Base-by-base conservation (phyloP, 2,329 filamentous ascomycete species). In the Westerdykella aurantiaca region DNA sequence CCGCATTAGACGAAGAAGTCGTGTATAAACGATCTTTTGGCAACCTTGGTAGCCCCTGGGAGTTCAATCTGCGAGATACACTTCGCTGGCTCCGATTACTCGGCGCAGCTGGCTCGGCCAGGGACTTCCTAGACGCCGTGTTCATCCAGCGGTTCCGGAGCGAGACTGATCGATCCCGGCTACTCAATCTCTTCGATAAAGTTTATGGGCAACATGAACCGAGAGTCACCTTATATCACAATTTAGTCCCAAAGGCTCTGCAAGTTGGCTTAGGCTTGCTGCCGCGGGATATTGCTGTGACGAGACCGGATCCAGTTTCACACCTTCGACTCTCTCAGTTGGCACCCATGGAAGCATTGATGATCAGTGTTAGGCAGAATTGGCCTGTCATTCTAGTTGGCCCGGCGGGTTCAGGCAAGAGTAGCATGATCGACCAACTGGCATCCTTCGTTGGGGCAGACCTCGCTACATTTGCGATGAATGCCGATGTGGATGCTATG, bases 401-500 rank as follows among this genome's bases (percentile, higher is more conserved):
- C 0, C 73, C 86, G 2, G 85, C 91, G 0, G 91, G 90, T 0
- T 85, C 82, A 51, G 93, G 93, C 22, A 98, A 98, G 68, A 91
- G 88, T 1, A 79, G 80, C 5, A 74, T 95, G 5, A 72, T 98
- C 12, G 78, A 84, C 47, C 83, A 91, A 50, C 75, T 95, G 22
- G 90, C 93, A n/a, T 83, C 85, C 11, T 70, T 85, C 18, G 80
- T 81, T 34, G 93, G 93, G 18, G 85, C 85, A 43, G 75, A 81
- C 1, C 72, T 97, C 3, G 79, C 90, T 25, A 85, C 88, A 13
- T 87, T 97, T 56, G 83, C 90, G 0, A 81, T 98, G 69, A 98
- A 95, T 61, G 85, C 90, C 6, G 94, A 98, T 57, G 86, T 95
- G 37, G 93, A 98, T 65, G 90, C 91, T 1, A 95, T 95, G 82